A percentile compares a stretch with the other conserved stretches of the same genome.
phyloP scores from a whole-genome alignment of 225 moss, liverwort and hornwort species.

The Polytrichum formosum region DNA sequence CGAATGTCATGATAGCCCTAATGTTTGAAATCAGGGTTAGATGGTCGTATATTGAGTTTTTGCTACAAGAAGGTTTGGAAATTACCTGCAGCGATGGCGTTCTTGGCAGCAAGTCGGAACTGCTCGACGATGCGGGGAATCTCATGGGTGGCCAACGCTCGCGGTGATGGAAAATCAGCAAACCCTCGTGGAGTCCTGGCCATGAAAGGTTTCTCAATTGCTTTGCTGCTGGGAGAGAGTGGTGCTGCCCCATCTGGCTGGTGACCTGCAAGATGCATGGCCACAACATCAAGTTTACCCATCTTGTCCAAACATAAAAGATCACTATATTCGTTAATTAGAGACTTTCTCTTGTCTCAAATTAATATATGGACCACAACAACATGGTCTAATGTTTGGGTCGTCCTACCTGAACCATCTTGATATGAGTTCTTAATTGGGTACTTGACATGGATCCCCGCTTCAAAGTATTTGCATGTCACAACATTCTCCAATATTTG shows the following conservation, averaged over 20 bases:
- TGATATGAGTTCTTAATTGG: too few relatives aligned
- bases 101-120: conserved; percentile 35
- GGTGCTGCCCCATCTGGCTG: conserved; percentile 61
- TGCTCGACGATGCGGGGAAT: conserved; percentile 40
- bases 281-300: not conserved
- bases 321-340: too few relatives aligned
- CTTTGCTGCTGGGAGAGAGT: conserved; percentile 42
- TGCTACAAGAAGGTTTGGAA: too few relatives aligned
- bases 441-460: too few relatives aligned
- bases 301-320: too few relatives aligned
- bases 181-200: conserved; percentile 19
- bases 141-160: conserved; percentile 37
- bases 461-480: too few relatives aligned
- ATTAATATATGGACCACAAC: too few relatives aligned
- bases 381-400: too few relatives aligned
- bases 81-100: conserved; percentile 52
- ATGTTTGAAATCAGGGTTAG: not conserved
- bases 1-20: too few relatives aligned
- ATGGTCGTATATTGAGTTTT: not conserved
- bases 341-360: too few relatives aligned
- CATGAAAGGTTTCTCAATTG: conserved; percentile 27
- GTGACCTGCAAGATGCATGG: conserved; percentile 22
- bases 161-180: conserved; percentile 29
- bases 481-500: too few relatives aligned
- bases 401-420: too few relatives aligned